Percentiles rank a stretch among this genome's conserved stretches.
These are phyloP conservation scores for Claviceps sorghi DNA, from an alignment of 2,329 filamentous ascomycete species.

Conservation along the genomic window DNA sequence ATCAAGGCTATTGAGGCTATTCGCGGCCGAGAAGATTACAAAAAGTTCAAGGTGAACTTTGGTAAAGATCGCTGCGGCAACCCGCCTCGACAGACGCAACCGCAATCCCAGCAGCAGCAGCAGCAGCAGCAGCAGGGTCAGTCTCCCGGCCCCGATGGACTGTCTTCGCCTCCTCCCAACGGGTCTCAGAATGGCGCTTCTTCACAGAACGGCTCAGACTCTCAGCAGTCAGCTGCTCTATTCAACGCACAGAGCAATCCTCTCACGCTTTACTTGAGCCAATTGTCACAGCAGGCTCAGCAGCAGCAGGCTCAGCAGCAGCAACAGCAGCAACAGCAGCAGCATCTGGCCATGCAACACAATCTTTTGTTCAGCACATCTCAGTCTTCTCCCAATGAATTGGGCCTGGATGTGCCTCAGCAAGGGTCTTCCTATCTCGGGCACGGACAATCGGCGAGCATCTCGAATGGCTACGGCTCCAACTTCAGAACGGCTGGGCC, in stretches of 20 bases:
- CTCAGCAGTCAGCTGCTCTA: constrained; percentile 53
- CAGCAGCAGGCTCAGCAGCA: constrained; percentile 45
- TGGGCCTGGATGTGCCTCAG: constrained; percentile 43
- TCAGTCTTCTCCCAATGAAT: constrained; percentile 41
- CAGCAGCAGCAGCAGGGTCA: constrained; percentile 42
- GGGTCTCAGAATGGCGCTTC: constrained; percentile 45
- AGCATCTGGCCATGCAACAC: constrained; percentile 60
- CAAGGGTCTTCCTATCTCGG: constrained; percentile 44
- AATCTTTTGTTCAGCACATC: constrained; percentile 66
- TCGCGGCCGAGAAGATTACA: constrained; percentile 89
- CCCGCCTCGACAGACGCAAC: constrained; percentile 69
- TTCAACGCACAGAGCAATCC: constrained; percentile 79
- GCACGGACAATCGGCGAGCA: constrained; percentile 52
- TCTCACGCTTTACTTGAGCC: constrained; percentile 82
- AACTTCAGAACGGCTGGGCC: constrained; percentile 39
- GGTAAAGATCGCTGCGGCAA: constrained; percentile 98
- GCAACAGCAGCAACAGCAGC: constrained; percentile 50
- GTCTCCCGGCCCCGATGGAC: constrained; percentile 50
- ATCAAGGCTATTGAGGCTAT: constrained; percentile 99
- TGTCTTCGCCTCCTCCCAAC: constrained; percentile 42
- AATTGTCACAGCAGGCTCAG: constrained; percentile 59
- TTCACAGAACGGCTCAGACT: constrained; percentile 40
- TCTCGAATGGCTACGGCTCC: constrained; percentile 47
- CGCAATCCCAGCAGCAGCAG: constrained; percentile 17
- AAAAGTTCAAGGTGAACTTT: constrained; percentile 98